Conservation (phyloP, 176 grass and related monocot genomes). For the Carex pumila region DNA sequence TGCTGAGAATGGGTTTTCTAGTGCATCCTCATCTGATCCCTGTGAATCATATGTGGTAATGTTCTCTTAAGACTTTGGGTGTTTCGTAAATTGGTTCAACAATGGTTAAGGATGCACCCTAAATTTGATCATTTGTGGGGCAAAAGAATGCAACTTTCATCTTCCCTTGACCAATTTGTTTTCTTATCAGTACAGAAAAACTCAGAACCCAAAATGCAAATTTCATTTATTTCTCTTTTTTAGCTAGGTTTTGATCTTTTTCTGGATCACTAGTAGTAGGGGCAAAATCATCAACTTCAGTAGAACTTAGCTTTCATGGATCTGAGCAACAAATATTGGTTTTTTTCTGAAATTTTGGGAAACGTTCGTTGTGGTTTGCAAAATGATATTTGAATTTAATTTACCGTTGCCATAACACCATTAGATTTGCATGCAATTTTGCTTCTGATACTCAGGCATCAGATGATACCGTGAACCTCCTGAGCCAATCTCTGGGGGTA, state of each 20-base stretch:
- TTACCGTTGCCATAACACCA: constrained; percentile 1
- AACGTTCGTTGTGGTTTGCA: not conserved
- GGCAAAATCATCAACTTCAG: not conserved
- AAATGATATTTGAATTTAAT: not conserved
- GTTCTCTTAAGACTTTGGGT: not conserved
- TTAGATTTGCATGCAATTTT: constrained; percentile 13
- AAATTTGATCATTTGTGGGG: not conserved
- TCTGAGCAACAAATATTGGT: not conserved
- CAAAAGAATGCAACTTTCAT: not conserved
- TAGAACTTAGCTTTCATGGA: not conserved
- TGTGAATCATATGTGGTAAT: constrained; percentile 66
- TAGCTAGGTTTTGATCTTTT: not conserved
- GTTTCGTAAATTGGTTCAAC: not conserved
- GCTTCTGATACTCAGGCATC: constrained; percentile 45
- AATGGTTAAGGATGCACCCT: not conserved
- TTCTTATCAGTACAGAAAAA: not conserved
- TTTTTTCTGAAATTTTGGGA: not conserved
- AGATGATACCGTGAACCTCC: constrained; percentile 84
- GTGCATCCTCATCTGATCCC: constrained; percentile 30
- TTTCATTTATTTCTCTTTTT: not conserved
- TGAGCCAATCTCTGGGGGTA: constrained; percentile 74
- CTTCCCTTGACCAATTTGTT: not conserved
- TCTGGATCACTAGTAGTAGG: not conserved
- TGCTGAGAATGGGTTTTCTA: constrained; percentile 30
- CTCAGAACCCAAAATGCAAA: not conserved